These are phyloP conservation scores for Balansia obtecta DNA, from an alignment of 2,329 filamentous ascomycete species.

Conservation along the genomic window DNA sequence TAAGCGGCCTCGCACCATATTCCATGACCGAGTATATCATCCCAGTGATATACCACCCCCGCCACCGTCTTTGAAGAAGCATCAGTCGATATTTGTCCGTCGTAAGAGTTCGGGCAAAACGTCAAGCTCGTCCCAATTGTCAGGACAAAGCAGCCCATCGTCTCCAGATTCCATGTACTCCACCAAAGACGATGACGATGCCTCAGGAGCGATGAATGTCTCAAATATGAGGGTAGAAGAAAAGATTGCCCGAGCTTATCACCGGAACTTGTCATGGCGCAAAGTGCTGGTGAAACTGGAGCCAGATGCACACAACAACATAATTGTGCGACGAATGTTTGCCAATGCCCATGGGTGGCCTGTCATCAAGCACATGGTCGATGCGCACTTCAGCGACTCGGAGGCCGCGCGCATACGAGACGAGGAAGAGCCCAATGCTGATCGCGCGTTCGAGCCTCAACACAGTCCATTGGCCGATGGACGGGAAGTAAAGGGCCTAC, in stretches of 20 bases:
- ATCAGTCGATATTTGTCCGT: slow-evolving; percentile 24
- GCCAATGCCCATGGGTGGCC: slow-evolving; percentile 97
- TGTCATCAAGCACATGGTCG: slow-evolving; percentile 85
- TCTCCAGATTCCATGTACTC: slow-evolving; percentile 31
- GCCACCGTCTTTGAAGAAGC: slow-evolving; percentile 56
- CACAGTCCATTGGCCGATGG: slow-evolving; percentile 49
- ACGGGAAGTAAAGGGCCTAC: slow-evolving; percentile 42
- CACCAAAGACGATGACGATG: slow-evolving; percentile 39
- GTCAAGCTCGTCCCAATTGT: slow-evolving; percentile 13
- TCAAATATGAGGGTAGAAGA: slow-evolving; percentile 85
- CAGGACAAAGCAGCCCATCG: slow-evolving; percentile 18
- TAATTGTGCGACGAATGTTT: slow-evolving; percentile 92
- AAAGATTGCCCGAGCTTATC: slow-evolving; percentile 93
- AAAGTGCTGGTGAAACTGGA: slow-evolving; percentile 94
- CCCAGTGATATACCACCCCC: slow-evolving; percentile 84
- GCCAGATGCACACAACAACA: slow-evolving; percentile 97
- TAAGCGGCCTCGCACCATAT: slow-evolving; percentile 76
- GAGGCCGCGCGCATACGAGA: slow-evolving; percentile 48
- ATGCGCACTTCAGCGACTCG: slow-evolving; percentile 82
- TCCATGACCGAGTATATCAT: slow-evolving; percentile 93
- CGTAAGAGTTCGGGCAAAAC: slow-evolving; percentile 18
- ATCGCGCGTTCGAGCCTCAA: slow-evolving; percentile 52
- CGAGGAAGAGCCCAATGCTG: slow-evolving; percentile 50
- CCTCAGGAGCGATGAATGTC: slow-evolving; percentile 34
- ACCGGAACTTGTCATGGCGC: slow-evolving; percentile 82